Percentiles rank a stretch among this genome's conserved stretches.
Conservation (phyloP, 1,284 basidiomycete species). For the Coniophora puteana region DNA sequence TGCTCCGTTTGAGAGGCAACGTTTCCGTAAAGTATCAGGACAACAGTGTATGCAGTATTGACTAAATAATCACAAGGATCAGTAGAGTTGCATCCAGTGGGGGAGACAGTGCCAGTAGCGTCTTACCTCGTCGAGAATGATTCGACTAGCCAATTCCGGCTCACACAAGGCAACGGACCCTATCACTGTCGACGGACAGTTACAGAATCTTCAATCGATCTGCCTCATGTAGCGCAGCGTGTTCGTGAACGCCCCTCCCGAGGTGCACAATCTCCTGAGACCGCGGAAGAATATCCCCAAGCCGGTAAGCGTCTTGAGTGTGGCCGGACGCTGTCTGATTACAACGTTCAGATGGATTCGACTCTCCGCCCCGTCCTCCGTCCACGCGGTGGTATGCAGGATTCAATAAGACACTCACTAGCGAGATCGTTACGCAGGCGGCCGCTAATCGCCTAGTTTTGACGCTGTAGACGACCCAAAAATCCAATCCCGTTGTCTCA, state of each 20-base stretch:
- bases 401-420: too few relatives aligned
- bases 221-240: conserved; percentile 78
- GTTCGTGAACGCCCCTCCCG: conserved; percentile 70
- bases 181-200: conserved; percentile 48
- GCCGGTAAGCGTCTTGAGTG: conserved; percentile 41
- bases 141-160: conserved; percentile 39
- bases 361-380: too few relatives aligned
- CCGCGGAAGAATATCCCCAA: conserved; percentile 74
- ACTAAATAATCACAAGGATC: conserved; percentile 24
- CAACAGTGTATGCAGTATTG: conserved; percentile 32
- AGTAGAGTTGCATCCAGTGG: conserved; percentile 1
- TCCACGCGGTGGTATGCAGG: too few relatives aligned
- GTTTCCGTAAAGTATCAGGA: conserved; percentile 15
- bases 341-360: too few relatives aligned
- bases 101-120: conserved; percentile 12
- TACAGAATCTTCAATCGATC: conserved; percentile 63
- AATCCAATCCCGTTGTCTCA: conserved; percentile 85
- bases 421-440: too few relatives aligned
- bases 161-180: conserved; percentile 36
- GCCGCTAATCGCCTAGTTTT: too few relatives aligned
- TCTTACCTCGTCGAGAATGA: conserved; percentile 43
- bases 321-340: too few relatives aligned
- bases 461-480: conserved; percentile 83
- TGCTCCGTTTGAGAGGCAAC: too few relatives aligned
- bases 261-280: conserved; percentile 69